A percentile compares a stretch with the other conserved stretches of the same genome.
phyloP scores from a whole-genome alignment of 1,139 yeast genomes.

The Neolecta irregularis region DNA sequence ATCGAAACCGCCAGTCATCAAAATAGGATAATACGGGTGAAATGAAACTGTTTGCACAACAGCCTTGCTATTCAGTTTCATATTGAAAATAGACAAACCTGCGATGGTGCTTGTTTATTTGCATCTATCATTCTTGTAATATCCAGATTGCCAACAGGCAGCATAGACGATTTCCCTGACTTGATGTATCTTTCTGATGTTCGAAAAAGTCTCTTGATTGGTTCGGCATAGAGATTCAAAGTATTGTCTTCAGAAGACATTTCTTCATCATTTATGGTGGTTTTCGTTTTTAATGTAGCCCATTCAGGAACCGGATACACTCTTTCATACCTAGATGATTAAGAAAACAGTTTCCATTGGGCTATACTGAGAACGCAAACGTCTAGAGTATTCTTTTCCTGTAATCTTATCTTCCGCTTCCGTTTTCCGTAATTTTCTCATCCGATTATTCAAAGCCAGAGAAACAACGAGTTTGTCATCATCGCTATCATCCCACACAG shows the following conservation, averaged over 20 bases:
- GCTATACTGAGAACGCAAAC: slow-evolving; percentile 37
- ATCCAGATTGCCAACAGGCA: slow-evolving; percentile 58
- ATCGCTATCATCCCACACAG: slow-evolving; percentile 86
- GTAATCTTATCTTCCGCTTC: slow-evolving; percentile 43
- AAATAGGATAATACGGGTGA: slow-evolving; percentile 72
- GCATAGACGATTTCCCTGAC: slow-evolving; percentile 31
- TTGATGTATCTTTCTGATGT: slow-evolving; percentile 43
- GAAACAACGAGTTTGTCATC: slow-evolving; percentile 62
- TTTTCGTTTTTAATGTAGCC: slow-evolving; percentile 45
- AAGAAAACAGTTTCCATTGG: slow-evolving; percentile 2
- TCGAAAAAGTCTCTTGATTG: slow-evolving; percentile 42
- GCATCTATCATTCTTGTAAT: slow-evolving; percentile 77
- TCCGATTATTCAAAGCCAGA: slow-evolving; percentile 40
- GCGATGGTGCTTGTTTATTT: slow-evolving; percentile 50
- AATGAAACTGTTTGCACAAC: slow-evolving; percentile 73
- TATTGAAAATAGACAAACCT: slow-evolving; percentile 15
- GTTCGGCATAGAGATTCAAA: slow-evolving; percentile 26
- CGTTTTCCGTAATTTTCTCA: slow-evolving; percentile 55
- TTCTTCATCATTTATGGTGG: slow-evolving; percentile 20
- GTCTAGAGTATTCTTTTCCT: slow-evolving; percentile 52
- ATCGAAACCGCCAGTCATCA: slow-evolving; percentile 86
- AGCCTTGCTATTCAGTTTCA: slow-evolving; percentile 22
- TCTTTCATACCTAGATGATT: slow-evolving; percentile 14
- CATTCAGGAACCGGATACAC: slow-evolving; percentile 72
- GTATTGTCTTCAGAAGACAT: slow-evolving; percentile 28